Percentiles rank a stretch among this genome's conserved stretches.
phyloP scores from a whole-genome alignment of 768 basidiomycete species.

The Russula abietina region DNA sequence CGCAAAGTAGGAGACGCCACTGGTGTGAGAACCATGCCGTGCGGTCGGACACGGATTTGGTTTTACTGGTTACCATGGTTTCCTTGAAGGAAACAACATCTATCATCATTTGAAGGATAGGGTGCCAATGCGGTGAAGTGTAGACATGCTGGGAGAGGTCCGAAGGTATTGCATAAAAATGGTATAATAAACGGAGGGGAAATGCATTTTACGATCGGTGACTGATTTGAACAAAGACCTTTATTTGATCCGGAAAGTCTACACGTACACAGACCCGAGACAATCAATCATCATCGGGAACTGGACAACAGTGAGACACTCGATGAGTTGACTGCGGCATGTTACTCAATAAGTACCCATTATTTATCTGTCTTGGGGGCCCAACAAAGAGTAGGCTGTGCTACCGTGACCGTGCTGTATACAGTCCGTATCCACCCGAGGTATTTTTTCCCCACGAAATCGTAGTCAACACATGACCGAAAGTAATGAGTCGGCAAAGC shows the following conservation, averaged over 20 bases:
- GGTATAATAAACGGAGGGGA: no score
- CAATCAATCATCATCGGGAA: not conserved
- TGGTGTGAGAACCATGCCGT: not conserved
- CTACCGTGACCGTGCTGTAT: no score
- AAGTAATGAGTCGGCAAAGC: not conserved
- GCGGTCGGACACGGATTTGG: not conserved
- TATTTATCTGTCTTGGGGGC: constrained; percentile 13
- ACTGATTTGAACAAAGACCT: no score
- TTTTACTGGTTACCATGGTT: constrained; percentile 15
- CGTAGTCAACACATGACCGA: not conserved
- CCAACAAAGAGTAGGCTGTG: not conserved
- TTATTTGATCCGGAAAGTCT: no score
- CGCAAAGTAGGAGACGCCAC: not conserved
- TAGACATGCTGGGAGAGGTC: no score
- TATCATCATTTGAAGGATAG: not conserved
- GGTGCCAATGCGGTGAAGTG: not conserved
- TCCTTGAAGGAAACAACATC: not conserved
- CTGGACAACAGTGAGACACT: not conserved
- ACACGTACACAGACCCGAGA: constrained; percentile 1
- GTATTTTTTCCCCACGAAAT: not conserved
- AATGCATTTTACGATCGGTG: no score
- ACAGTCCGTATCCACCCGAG: not conserved
- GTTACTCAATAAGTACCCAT: not conserved
- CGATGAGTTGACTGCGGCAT: not conserved
- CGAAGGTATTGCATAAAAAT: no score